These are phyloP conservation scores for Alopecurus myosuroides DNA, from an alignment of 176 grass and related monocot species.

Conservation along the genomic window DNA sequence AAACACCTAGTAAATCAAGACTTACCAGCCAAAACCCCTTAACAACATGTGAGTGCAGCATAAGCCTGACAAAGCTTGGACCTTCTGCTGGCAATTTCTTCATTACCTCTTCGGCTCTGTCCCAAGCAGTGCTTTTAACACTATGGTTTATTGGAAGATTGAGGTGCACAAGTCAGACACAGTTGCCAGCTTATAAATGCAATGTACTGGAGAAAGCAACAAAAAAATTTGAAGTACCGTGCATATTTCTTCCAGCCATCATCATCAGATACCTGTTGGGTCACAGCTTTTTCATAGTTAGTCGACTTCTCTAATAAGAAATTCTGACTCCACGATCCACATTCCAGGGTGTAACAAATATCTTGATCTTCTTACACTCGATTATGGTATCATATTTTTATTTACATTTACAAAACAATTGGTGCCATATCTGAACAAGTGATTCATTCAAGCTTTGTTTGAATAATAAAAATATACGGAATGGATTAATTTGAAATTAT, in stretches of 20 bases:
- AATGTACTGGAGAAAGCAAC: neutral
- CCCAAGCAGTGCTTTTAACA: neutral
- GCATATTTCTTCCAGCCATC: neutral
- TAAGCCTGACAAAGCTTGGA: constrained; percentile 24
- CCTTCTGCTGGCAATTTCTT: constrained; percentile 16
- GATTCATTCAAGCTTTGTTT: neutral
- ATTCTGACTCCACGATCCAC: too few species aligned
- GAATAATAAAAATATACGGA: neutral
- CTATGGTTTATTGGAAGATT: neutral
- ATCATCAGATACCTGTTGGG: neutral
- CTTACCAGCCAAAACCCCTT: constrained; percentile 37
- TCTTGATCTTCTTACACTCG: neutral
- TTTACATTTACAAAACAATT: neutral
- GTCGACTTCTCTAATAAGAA: neutral
- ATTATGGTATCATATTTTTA: neutral
- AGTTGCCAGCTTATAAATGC: neutral
- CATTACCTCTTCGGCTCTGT: constrained; percentile 23
- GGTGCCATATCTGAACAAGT: neutral
- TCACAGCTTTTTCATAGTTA: neutral
- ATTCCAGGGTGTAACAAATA: neutral
- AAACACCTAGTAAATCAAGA: neutral
- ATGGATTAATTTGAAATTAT: neutral
- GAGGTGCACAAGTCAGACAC: neutral
- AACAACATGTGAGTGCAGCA: constrained; percentile 36
- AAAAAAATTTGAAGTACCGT: neutral